These are phyloP conservation scores for Populus hybrid DNA, from an alignment of 441 rosid genomes.

Conservation along the genomic window DNA sequence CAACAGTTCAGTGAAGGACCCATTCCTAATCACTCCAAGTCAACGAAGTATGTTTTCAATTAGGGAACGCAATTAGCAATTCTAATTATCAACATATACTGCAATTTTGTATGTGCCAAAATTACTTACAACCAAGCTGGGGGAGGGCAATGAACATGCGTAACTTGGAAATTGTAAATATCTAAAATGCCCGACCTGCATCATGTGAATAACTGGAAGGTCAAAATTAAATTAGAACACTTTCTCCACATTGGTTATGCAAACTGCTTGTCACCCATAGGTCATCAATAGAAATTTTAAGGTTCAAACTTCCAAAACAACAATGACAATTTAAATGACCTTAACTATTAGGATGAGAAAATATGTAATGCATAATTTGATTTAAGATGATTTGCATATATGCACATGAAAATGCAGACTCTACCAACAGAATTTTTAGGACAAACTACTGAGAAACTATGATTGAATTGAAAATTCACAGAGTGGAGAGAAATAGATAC, in stretches of 20 bases:
- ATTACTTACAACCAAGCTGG: slow-evolving; percentile 95
- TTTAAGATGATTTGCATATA: not conserved
- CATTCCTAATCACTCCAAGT: slow-evolving; percentile 44
- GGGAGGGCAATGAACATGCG: slow-evolving; percentile 98
- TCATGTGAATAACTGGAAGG: not conserved
- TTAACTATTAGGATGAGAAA: not conserved
- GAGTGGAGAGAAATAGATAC: not conserved
- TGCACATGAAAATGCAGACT: not conserved
- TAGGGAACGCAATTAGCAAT: slow-evolving; percentile 6
- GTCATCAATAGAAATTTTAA: not conserved
- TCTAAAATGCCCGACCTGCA: slow-evolving; percentile 94
- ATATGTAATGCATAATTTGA: not conserved
- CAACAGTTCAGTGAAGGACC: slow-evolving; percentile 39
- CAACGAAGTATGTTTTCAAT: slow-evolving; percentile 1
- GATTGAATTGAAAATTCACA: not conserved
- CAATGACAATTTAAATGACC: not conserved
- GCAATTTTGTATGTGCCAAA: slow-evolving; percentile 8
- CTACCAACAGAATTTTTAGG: not conserved
- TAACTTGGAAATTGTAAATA: slow-evolving; percentile 53
- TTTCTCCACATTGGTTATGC: not conserved
- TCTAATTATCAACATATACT: not conserved
- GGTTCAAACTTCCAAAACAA: not conserved
- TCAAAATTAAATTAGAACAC: not conserved
- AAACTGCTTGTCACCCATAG: not conserved
- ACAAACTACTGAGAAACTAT: not conserved